phyloP scores from a whole-genome alignment of 176 grass and related monocot species.

The Dactylis glomerata region DNA sequence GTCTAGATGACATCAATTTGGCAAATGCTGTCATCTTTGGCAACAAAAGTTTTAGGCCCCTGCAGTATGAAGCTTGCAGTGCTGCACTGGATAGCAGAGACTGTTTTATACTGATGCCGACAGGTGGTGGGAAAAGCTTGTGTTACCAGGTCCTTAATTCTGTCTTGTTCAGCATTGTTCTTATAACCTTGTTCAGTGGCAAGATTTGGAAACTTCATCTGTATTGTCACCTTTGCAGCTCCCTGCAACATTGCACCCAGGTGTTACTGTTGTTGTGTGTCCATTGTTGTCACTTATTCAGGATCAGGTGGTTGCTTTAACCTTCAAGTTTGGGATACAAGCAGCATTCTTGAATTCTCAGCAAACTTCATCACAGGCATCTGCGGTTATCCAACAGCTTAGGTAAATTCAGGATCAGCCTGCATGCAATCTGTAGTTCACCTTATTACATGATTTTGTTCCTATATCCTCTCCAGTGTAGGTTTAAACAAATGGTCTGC shows the following conservation, averaged over 20 bases:
- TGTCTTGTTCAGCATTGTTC: background rate
- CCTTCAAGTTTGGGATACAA: conserved; percentile 68
- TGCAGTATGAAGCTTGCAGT: conserved; percentile 82
- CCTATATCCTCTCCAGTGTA: background rate
- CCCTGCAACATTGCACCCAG: conserved; percentile 77
- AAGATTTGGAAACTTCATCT: background rate
- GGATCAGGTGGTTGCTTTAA: conserved; percentile 84
- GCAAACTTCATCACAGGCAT: conserved; percentile 72
- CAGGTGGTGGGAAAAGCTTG: conserved; percentile 88
- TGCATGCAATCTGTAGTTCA: background rate
- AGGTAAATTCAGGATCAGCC: conserved; percentile 35
- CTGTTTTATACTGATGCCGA: conserved; percentile 90
- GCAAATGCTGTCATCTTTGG: conserved; percentile 93
- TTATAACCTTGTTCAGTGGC: background rate
- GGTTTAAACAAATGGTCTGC: background rate
- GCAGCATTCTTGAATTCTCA: conserved; percentile 90
- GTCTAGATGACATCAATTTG: conserved; percentile 59
- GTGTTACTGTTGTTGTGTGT: conserved; percentile 66
- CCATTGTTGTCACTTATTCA: conserved; percentile 79
- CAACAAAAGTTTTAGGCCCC: conserved; percentile 62
- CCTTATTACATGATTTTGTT: background rate
- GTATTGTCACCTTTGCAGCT: conserved; percentile 53
- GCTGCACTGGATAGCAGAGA: conserved; percentile 65
- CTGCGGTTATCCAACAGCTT: conserved; percentile 65
- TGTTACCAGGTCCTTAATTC: conserved; percentile 69